Evolutionary conservation across 176 grass and related monocot species (phyloP).

Genomic region (Canna indica): DNA sequence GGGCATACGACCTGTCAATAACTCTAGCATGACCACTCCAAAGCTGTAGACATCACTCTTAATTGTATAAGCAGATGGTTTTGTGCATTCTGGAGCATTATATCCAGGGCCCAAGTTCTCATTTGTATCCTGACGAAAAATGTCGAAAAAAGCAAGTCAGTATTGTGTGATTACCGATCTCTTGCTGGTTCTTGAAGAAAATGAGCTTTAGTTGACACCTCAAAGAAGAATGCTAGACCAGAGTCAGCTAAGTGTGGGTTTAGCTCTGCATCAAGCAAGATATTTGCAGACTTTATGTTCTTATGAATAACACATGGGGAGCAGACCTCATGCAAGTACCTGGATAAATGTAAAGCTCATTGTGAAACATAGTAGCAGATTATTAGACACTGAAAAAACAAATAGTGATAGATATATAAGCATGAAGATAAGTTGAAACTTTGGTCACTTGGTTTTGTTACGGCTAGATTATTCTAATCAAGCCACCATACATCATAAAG

Average conservation of each 20-base stretch:
- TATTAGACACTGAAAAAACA: no score
- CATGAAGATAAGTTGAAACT: no score
- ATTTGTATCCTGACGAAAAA: constrained; percentile 42
- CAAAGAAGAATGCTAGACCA: constrained; percentile 61
- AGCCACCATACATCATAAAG: no score
- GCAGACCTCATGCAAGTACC: constrained; percentile 87
- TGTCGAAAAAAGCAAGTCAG: neutral
- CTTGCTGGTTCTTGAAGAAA: neutral
- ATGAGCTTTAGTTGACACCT: constrained; percentile 36
- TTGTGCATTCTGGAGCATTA: constrained; percentile 59
- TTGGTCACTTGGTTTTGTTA: no score
- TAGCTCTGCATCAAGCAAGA: constrained; percentile 80
- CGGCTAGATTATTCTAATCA: no score
- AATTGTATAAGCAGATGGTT: constrained; percentile 53
- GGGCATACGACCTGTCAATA: constrained; percentile 71
- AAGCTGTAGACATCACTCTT: constrained; percentile 93
- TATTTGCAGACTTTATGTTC: constrained; percentile 83
- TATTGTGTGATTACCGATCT: neutral
- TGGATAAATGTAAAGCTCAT: constrained; percentile 17
- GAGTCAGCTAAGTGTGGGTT: constrained; percentile 65
- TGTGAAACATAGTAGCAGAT: neutral
- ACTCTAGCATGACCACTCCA: constrained; percentile 77
- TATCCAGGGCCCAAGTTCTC: constrained; percentile 75
- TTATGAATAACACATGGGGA: constrained; percentile 74
- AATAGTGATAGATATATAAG: no score